Percentiles rank a stretch among this genome's conserved stretches.
These are phyloP conservation scores for Phaeotremella fagi DNA, from an alignment of 768 basidiomycete genomes.

Conservation along the genomic window DNA sequence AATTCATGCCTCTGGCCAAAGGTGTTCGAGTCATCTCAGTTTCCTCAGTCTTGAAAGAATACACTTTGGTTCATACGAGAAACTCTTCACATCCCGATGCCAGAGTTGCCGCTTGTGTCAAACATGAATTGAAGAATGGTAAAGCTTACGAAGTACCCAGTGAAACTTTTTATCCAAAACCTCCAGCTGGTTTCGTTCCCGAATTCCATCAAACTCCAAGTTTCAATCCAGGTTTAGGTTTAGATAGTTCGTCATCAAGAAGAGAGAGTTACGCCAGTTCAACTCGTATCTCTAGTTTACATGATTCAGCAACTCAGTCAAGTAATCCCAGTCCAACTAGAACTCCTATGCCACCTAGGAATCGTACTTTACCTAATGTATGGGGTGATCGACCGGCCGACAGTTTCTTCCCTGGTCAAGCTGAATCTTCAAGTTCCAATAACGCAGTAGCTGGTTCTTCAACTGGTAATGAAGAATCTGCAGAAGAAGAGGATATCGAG, in stretches of 20 bases:
- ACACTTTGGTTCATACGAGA: constrained; percentile 58
- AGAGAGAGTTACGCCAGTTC: not conserved
- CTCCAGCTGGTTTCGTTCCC: not conserved
- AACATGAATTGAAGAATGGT: constrained; percentile 66
- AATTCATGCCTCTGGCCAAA: constrained; percentile 80
- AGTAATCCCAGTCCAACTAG: constrained; percentile 6
- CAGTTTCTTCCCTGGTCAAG: not conserved
- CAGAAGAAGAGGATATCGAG: constrained; percentile 38
- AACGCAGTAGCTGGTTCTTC: constrained; percentile 12
- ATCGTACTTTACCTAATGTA: not conserved
- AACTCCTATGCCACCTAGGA: not conserved
- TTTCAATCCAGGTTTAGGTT: not conserved
- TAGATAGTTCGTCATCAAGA: too few relatives aligned
- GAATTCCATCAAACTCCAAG: not conserved
- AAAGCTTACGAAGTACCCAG: constrained; percentile 23
- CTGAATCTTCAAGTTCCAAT: constrained; percentile 10
- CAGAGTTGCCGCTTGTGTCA: constrained; percentile 59
- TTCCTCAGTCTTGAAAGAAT: constrained; percentile 67
- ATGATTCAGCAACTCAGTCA: not conserved
- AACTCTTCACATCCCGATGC: constrained; percentile 60
- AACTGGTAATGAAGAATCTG: constrained; percentile 8
- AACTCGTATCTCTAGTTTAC: not conserved
- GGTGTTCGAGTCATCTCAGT: constrained; percentile 70
- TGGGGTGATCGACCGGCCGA: not conserved
- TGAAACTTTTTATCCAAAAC: constrained; percentile 3